Conservation (phyloP, 192 early-diverging fungal genomes). For the Coemansia sp. region DNA sequence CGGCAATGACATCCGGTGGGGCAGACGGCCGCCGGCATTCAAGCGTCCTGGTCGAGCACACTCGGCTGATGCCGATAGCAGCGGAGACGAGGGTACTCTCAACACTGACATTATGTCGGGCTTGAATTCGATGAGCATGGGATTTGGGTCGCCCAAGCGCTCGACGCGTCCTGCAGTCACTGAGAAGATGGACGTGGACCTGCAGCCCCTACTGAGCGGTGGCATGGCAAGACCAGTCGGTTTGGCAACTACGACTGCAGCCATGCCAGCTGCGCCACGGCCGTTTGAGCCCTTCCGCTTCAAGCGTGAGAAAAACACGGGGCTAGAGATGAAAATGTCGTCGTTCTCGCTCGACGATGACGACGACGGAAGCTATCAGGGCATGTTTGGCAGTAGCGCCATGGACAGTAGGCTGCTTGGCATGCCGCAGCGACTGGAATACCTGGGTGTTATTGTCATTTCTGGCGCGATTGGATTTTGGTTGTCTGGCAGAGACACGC, state of each 20-base stretch:
- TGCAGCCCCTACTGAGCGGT: constrained; percentile 18
- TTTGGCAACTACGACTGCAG: background rate
- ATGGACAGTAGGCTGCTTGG: constrained; percentile 37
- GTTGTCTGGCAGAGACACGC: background rate
- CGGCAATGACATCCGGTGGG: constrained; percentile 1
- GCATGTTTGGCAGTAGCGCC: constrained; percentile 30
- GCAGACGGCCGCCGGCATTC: background rate
- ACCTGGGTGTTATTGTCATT: background rate
- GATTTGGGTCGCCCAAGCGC: background rate
- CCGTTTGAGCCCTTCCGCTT: constrained; percentile 39
- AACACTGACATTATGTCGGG: constrained; percentile 14
- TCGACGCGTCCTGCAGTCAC: background rate
- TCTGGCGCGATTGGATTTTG: constrained; percentile 9
- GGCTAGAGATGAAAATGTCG: constrained; percentile 45
- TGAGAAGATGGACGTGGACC: constrained; percentile 34
- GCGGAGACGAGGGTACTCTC: constrained; percentile 25
- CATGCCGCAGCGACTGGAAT: constrained; percentile 5
- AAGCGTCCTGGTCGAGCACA: background rate
- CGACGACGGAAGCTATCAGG: constrained; percentile 48
- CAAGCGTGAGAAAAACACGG: constrained; percentile 19
- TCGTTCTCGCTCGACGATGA: constrained; percentile 38
- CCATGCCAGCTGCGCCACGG: constrained; percentile 7
- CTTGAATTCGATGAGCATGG: constrained; percentile 17
- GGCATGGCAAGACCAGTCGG: background rate
- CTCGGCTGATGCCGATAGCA: constrained; percentile 7